A percentile compares a stretch with the other conserved stretches of the same genome.
phyloP scores from a whole-genome alignment of 177 flowering plant genomes.

The Telopea speciosissima region DNA sequence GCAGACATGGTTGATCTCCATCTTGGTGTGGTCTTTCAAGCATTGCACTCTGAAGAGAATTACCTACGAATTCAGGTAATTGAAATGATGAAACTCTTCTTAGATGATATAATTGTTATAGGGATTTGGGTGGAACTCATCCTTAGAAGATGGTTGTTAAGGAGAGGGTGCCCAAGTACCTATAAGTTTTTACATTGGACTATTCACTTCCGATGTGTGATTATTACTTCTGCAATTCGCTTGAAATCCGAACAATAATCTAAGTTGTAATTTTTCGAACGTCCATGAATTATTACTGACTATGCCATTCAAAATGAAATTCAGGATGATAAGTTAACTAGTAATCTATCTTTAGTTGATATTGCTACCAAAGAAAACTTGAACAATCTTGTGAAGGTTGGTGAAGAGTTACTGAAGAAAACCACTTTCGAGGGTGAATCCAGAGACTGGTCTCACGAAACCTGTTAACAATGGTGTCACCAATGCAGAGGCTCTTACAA shows the following conservation, averaged over 20 bases:
- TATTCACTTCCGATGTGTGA: no score
- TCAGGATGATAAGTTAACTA: constrained; percentile 41
- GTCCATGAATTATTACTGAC: constrained; percentile 15
- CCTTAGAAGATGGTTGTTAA: no score
- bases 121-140: no score
- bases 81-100: not conserved
- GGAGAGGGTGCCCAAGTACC: no score
- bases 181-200: no score
- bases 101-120: no score
- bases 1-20: constrained; percentile 31
- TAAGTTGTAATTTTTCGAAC: no score
- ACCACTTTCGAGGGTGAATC: constrained; percentile 9
- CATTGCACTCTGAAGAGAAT: constrained; percentile 16
- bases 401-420: constrained; percentile 37
- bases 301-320: not conserved
- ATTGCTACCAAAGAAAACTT: constrained; percentile 35
- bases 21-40: constrained; percentile 19
- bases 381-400: constrained; percentile 28
- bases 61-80: constrained; percentile 28
- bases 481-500: constrained; percentile 36
- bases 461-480: constrained; percentile 23
- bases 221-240: no score
- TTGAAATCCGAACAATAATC: no score
- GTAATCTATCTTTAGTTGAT: constrained; percentile 29
- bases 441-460: constrained; percentile 28